A percentile compares a stretch with the other conserved stretches of the same genome.
These are phyloP conservation scores for Linum lewisii DNA, from an alignment of 345 rosid genomes.

Conservation along the genomic window DNA sequence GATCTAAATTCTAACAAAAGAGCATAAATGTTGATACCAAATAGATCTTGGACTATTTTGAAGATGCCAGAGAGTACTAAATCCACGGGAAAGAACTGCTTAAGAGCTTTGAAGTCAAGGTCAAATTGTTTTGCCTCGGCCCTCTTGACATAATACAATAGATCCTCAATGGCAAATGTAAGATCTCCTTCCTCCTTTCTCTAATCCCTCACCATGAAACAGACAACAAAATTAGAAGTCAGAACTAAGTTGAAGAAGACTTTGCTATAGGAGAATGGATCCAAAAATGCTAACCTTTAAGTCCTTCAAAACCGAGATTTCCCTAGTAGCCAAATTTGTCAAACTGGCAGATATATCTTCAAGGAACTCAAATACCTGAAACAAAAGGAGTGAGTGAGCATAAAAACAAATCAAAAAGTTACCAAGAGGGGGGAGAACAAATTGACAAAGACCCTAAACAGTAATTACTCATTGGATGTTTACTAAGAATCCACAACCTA, in stretches of 20 bases:
- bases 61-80: conserved; percentile 85
- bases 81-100: conserved; percentile 69
- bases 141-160: conserved; percentile 69
- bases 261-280: too few species aligned
- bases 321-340: conserved; percentile 59
- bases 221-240: conserved; percentile 10
- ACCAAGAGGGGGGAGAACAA: not conserved
- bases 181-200: conserved; percentile 80
- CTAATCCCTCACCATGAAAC: conserved; percentile 32
- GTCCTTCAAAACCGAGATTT: conserved; percentile 60
- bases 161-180: conserved; percentile 80
- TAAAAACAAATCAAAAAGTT: not conserved
- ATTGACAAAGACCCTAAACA: not conserved
- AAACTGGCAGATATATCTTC: conserved; percentile 80
- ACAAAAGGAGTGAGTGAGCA: conserved; percentile 3
- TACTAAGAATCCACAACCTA: too few species aligned
- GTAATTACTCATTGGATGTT: too few species aligned
- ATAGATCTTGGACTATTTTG: conserved; percentile 81
- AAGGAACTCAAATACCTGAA: conserved; percentile 77
- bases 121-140: conserved; percentile 72
- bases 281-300: conserved; percentile 50
- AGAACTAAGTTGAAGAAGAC: conserved; percentile 7
- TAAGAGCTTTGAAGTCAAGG: conserved; percentile 67
- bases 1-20: not conserved
- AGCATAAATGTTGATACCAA: conserved; percentile 39